A percentile compares a stretch with the other conserved stretches of the same genome.
Conservation (phyloP, 257 asterid species). For the Euphrasia confusa region DNA sequence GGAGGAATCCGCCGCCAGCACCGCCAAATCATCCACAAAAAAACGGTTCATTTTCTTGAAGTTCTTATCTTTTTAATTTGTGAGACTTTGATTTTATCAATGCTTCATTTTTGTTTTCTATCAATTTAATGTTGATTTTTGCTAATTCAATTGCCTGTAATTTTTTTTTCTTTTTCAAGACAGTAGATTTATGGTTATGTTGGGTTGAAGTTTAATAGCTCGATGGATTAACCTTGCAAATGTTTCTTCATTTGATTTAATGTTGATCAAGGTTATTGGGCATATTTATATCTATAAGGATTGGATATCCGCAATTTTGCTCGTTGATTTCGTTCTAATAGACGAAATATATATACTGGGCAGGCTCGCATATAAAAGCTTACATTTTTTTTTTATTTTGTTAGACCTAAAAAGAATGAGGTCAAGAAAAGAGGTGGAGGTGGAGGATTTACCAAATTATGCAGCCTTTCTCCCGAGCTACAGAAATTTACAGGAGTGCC, state of each 20-base stretch:
- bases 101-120: not conserved
- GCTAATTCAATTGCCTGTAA: not conserved
- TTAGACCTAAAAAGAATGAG: conserved; percentile 48
- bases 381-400: conserved; percentile 20
- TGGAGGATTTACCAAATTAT: conserved; percentile 78
- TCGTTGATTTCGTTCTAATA: not conserved
- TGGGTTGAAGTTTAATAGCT: not conserved
- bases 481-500: conserved; percentile 84
- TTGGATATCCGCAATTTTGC: not conserved
- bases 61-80: not conserved
- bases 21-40: not conserved
- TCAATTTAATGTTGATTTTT: not conserved
- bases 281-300: not conserved
- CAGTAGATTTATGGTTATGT: too few relatives aligned
- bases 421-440: conserved; percentile 74
- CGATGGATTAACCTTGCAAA: not conserved
- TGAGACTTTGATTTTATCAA: not conserved
- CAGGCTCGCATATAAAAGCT: not conserved
- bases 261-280: not conserved
- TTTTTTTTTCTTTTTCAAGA: too few relatives aligned
- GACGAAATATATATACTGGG: not conserved
- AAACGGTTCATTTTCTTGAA: not conserved
- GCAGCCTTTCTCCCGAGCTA: conserved; percentile 87
- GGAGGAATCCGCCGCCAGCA: not conserved
- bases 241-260: not conserved